Evolutionary conservation across 23 red algal genomes (phyloP).

Genomic region (Gracilaria domingensis): DNA sequence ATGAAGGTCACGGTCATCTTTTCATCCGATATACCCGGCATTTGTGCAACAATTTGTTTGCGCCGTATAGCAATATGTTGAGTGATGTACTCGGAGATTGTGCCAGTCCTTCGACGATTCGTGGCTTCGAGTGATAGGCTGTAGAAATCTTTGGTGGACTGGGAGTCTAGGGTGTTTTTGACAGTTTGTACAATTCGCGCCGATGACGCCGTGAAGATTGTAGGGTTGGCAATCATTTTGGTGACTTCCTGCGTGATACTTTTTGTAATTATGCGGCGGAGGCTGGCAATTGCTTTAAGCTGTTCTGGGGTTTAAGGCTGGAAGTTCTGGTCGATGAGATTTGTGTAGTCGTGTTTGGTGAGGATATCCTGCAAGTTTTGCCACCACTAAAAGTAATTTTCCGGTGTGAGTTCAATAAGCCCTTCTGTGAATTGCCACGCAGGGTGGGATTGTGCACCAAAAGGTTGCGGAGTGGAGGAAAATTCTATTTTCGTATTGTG

Average conservation of each 20-base stretch:
- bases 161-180: background rate
- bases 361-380: conserved; percentile 6
- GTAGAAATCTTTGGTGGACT: background rate
- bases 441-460: too few species aligned
- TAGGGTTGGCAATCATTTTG: background rate
- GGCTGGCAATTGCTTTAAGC: background rate
- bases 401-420: background rate
- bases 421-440: too few species aligned
- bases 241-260: background rate
- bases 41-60: background rate
- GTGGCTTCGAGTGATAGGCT: background rate
- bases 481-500: too few species aligned
- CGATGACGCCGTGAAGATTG: background rate
- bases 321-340: background rate
- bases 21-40: background rate
- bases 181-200: background rate
- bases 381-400: background rate
- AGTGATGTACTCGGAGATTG: background rate
- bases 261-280: background rate
- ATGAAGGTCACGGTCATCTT: background rate
- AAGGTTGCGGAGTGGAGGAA: too few species aligned
- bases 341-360: background rate
- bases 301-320: background rate
- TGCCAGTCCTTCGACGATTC: background rate
- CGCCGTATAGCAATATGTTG: background rate